phyloP scores from a whole-genome alignment of 2,329 filamentous ascomycete genomes.

The Sclerotinia nivalis region DNA sequence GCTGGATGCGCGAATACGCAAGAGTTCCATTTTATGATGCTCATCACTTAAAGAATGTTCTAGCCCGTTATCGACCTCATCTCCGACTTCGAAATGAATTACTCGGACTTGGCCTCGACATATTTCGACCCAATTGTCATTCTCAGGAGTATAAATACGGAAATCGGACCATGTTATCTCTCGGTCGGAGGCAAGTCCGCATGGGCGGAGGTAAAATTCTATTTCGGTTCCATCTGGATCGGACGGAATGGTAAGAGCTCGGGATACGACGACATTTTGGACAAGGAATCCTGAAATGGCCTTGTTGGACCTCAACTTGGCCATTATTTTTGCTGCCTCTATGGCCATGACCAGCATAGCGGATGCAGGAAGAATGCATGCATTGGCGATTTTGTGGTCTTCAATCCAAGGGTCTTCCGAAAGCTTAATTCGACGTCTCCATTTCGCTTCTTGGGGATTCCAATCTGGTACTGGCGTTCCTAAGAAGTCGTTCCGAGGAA shows the following conservation, averaged over 20 bases:
- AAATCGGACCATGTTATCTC: background rate
- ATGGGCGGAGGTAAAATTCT: background rate
- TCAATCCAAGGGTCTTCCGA: conserved; percentile 38
- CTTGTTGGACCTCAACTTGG: background rate
- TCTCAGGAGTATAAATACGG: background rate
- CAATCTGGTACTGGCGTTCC: conserved; percentile 34
- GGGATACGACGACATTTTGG: background rate
- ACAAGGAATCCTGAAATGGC: background rate
- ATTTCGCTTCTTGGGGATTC: conserved; percentile 34
- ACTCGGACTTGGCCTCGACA: background rate
- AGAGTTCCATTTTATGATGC: background rate
- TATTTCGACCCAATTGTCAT: background rate
- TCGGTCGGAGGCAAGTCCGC: background rate
- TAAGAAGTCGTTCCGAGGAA: conserved; percentile 44
- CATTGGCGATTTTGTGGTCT: conserved; percentile 18
- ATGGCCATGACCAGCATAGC: conserved; percentile 41
- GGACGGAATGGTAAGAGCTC: conserved; percentile 30
- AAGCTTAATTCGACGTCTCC: conserved; percentile 38
- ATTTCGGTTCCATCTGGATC: background rate
- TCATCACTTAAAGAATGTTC: background rate
- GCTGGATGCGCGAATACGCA: background rate
- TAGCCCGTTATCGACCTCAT: background rate
- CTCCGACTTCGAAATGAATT: background rate
- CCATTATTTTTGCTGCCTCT: conserved; percentile 34
- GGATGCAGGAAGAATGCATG: conserved; percentile 36